Percentiles rank a stretch among this genome's conserved stretches.
phyloP scores from a whole-genome alignment of 495 filamentous ascomycete species.

The Articulospora tetracladia region DNA sequence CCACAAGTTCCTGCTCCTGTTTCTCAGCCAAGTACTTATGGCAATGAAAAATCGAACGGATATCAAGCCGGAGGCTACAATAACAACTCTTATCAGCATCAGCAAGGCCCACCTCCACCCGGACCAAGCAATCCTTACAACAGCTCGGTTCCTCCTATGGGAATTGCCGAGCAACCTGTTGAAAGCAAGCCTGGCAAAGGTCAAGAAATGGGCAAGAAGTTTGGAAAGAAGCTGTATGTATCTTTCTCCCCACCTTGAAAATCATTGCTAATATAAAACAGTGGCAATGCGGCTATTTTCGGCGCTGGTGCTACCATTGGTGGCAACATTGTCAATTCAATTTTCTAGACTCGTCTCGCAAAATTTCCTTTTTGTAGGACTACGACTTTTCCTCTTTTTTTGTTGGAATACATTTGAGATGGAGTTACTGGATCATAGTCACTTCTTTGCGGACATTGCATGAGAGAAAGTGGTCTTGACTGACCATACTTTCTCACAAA shows the following conservation, averaged over 20 bases:
- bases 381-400: background rate
- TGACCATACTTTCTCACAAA: background rate
- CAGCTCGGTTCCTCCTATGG: conserved; percentile 47
- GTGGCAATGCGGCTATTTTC: conserved; percentile 52
- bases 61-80: background rate
- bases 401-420: background rate
- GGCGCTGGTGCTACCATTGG: conserved; percentile 89
- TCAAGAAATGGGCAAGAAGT: conserved; percentile 61
- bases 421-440: background rate
- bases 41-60: conserved; percentile 19
- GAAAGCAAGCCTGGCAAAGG: conserved; percentile 40
- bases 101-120: conserved; percentile 30
- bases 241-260: background rate
- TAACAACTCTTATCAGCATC: conserved; percentile 8
- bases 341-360: conserved; percentile 31
- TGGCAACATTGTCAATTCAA: conserved; percentile 85
- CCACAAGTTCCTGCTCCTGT: conserved; percentile 36
- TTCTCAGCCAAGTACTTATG: conserved; percentile 6
- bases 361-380: background rate
- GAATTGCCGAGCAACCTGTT: conserved; percentile 33
- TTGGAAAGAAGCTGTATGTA: conserved; percentile 65
- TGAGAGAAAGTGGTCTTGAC: background rate
- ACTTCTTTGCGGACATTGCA: background rate
- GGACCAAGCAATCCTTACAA: conserved; percentile 39
- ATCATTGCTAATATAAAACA: background rate